Conservation (phyloP, 495 filamentous ascomycete species). For the Evernia prunastri region DNA sequence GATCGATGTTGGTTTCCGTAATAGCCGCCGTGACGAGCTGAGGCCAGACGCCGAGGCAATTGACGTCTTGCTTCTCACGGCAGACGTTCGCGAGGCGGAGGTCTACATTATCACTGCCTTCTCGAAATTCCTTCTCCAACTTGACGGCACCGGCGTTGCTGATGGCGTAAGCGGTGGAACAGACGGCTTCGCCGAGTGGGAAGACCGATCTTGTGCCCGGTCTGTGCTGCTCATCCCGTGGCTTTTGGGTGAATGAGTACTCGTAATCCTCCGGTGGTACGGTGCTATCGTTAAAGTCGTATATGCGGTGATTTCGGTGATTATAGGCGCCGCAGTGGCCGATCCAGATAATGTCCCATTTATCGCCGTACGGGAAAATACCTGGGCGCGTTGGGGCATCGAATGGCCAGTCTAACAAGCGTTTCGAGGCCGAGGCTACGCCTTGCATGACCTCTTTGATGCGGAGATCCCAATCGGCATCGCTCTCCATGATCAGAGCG, state of each 20-base stretch:
- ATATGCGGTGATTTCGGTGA: slow-evolving; percentile 20
- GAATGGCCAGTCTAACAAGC: slow-evolving; percentile 39
- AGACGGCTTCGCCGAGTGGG: slow-evolving; percentile 8
- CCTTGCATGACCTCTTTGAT: slow-evolving; percentile 28
- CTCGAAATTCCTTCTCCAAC: slow-evolving; percentile 17
- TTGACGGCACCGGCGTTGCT: slow-evolving; percentile 19
- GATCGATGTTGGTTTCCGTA: slow-evolving; percentile 16
- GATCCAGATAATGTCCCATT: slow-evolving; percentile 27
- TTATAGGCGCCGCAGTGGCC: slow-evolving; percentile 22
- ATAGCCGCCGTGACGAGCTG: slow-evolving; percentile 17
- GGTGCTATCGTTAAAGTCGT: slow-evolving; percentile 20
- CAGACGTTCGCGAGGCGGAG: slow-evolving; percentile 14
- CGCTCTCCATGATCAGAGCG: slow-evolving; percentile 44
- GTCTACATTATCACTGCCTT: slow-evolving; percentile 19
- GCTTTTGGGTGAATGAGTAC: slow-evolving; percentile 13
- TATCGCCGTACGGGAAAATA: slow-evolving; percentile 33
- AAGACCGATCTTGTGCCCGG: slow-evolving; percentile 19
- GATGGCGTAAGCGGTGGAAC: slow-evolving; percentile 23
- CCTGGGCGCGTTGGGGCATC: slow-evolving; percentile 1
- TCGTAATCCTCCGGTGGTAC: slow-evolving; percentile 17
- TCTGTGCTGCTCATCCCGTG: slow-evolving; percentile 7
- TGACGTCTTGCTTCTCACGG: slow-evolving; percentile 1
- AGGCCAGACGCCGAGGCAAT: slow-evolving; percentile 23
- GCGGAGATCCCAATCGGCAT: slow-evolving; percentile 43
- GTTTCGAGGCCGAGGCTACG: slow-evolving; percentile 52